Evolutionary conservation across 768 basidiomycete genomes (phyloP), one percentile per base, ranked within the genome.

Genomic region (Boletus tylopilopsis): DNA sequence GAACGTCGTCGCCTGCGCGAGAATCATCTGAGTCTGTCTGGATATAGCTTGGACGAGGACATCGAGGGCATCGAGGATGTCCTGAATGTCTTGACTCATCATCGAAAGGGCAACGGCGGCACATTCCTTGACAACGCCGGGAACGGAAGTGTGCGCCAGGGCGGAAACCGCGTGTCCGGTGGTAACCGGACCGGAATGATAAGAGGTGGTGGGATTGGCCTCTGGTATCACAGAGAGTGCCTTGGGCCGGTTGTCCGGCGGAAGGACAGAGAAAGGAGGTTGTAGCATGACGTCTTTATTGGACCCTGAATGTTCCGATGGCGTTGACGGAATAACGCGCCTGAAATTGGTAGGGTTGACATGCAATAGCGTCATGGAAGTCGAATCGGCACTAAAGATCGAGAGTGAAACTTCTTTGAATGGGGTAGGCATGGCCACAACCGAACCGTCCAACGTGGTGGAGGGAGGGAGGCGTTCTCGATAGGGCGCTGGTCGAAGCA

Each of bases 21-120:
- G 44, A 11, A 68, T 38, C 4, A 57, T 51, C 32, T 61, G 61
- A 9, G 64, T 66, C 51, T 84, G 81, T 43, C 68, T 71, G 11
- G 72, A 73, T 45, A 85, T 75, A 36, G 75, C 75, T 27, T 65
- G 68, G 51, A 76, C 67, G 30, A 86, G 72, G 1, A 75, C 79
- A 54, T 86, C 84, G 25, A 86, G 70, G 4, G 80, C 81, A 22
- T 78, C 77, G 29, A 79, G 62, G 18, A 85, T 69, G 54, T 84
- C 83, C 19, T 75, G 70, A 43, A 83, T 63, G 49, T 85, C 84
- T 44, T 68, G 72, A 9, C 72, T 72, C 19, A 82, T 64, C n/a
- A 67, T 67, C 7, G 75, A 68, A 2, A 73, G 60, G 21, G 76
- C 62, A 12, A 72, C 72, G 39, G 74, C 75, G 45, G 74, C 69